Percentiles rank a stretch among this genome's conserved stretches.
These are phyloP conservation scores for Yamadazyma conglobata DNA, from an alignment of 1,139 yeast species.

Conservation along the genomic window DNA sequence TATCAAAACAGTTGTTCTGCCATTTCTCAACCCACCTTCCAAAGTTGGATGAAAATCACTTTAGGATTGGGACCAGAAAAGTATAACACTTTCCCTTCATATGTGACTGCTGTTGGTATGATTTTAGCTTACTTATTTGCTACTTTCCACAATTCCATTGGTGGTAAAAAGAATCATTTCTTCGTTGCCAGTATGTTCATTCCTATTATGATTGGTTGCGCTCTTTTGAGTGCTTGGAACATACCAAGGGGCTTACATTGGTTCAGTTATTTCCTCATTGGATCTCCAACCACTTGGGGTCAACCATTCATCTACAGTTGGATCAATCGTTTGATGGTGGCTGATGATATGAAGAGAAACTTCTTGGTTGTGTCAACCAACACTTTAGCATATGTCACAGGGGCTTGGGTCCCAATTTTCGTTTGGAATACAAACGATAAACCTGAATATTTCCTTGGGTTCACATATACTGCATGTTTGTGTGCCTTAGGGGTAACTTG, in stretches of 20 bases:
- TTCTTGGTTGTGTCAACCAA: conserved; percentile 50
- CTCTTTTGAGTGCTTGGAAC: conserved; percentile 43
- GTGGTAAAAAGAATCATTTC: conserved; percentile 38
- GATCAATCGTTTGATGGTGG: conserved; percentile 47
- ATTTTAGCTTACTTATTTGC: conserved; percentile 37
- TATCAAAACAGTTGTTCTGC: conserved; percentile 49
- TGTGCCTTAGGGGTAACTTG: conserved; percentile 37
- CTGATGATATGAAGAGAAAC: conserved; percentile 50
- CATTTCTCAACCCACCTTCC: conserved; percentile 45
- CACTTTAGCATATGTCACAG: conserved; percentile 49
- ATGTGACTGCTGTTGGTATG: conserved; percentile 42
- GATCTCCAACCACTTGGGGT: conserved; percentile 44
- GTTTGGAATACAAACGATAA: conserved; percentile 47
- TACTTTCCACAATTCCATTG: conserved; percentile 40
- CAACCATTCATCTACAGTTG: conserved; percentile 50
- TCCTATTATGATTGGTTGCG: conserved; percentile 37
- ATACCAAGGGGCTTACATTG: conserved; percentile 48
- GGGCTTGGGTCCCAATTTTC: conserved; percentile 45
- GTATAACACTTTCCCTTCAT: conserved; percentile 50
- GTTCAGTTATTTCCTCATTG: conserved; percentile 45
- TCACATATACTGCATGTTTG: conserved; percentile 47
- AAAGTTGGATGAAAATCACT: conserved; percentile 50
- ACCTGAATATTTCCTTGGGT: conserved; percentile 49
- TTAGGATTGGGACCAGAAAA: conserved; percentile 34
- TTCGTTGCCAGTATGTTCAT: conserved; percentile 37